Conservation (phyloP, 2,329 filamentous ascomycete species). For the Elsinoe arachidis region DNA sequence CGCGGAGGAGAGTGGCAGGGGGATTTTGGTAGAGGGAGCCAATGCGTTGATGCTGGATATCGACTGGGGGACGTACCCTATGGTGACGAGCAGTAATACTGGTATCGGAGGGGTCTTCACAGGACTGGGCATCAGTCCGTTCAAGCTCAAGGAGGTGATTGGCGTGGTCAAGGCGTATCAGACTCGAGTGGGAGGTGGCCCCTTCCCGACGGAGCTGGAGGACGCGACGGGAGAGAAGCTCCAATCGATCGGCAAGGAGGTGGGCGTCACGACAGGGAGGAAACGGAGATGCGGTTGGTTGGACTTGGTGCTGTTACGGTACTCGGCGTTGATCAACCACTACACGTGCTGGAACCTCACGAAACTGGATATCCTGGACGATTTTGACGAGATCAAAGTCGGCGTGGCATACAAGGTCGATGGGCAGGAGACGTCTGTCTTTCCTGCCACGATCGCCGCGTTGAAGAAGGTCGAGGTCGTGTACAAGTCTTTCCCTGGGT, state of each 20-base stretch:
- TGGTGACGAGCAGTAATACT: slow-evolving; percentile 53
- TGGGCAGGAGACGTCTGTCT: slow-evolving; percentile 49
- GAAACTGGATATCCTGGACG: slow-evolving; percentile 63
- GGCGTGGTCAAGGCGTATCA: slow-evolving; percentile 63
- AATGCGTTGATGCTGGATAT: slow-evolving; percentile 62
- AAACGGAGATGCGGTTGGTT: slow-evolving; percentile 56
- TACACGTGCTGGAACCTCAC: slow-evolving; percentile 58
- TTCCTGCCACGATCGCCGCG: slow-evolving; percentile 54
- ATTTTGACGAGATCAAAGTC: slow-evolving; percentile 65
- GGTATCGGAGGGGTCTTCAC: slow-evolving; percentile 54
- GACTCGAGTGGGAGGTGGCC: slow-evolving; percentile 48
- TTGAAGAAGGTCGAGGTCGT: slow-evolving; percentile 54
- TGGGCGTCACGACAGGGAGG: slow-evolving; percentile 50
- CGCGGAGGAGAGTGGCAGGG: slow-evolving; percentile 50
- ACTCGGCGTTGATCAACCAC: slow-evolving; percentile 56
- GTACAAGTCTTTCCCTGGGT: slow-evolving; percentile 62
- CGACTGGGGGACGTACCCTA: slow-evolving; percentile 54
- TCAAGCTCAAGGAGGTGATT: slow-evolving; percentile 52
- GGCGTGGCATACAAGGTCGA: slow-evolving; percentile 60
- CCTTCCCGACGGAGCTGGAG: slow-evolving; percentile 60
- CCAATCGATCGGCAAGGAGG: slow-evolving; percentile 48
- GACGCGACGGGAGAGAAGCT: slow-evolving; percentile 50
- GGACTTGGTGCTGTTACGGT: slow-evolving; percentile 61
- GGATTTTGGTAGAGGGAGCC: slow-evolving; percentile 61
- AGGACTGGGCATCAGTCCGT: slow-evolving; percentile 53